phyloP scores from a whole-genome alignment of 2,329 filamentous ascomycete species.

The Aplosporella prunicola region DNA sequence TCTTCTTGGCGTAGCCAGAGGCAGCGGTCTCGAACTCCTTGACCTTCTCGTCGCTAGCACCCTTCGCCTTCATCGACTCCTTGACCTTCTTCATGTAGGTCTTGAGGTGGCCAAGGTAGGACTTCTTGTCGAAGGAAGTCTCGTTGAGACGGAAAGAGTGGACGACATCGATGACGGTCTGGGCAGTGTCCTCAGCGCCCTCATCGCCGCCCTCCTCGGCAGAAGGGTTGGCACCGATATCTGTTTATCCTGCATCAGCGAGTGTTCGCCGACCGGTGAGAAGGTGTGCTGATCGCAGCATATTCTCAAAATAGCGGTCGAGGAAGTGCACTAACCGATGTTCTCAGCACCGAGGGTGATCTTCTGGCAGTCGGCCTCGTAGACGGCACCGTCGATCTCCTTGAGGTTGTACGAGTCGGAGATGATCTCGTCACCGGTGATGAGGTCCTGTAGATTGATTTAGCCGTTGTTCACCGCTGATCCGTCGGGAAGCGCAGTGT shows the following conservation, averaged over 20 bases:
- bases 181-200: constrained; percentile 56
- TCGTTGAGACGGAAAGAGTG: constrained; percentile 81
- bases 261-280: constrained; percentile 9
- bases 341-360: constrained; percentile 67
- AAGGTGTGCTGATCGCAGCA: no score
- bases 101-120: constrained; percentile 77
- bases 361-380: constrained; percentile 87
- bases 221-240: constrained; percentile 92
- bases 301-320: no score
- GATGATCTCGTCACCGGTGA: constrained; percentile 91
- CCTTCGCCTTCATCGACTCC: constrained; percentile 53
- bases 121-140: constrained; percentile 79
- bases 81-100: constrained; percentile 89
- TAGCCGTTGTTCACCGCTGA: constrained; percentile 1
- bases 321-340: constrained; percentile 51
- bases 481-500: not conserved
- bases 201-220: constrained; percentile 77
- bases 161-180: constrained; percentile 87
- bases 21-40: constrained; percentile 73
- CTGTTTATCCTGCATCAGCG: constrained; percentile 35
- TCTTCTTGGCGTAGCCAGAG: constrained; percentile 66
- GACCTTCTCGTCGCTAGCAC: constrained; percentile 56
- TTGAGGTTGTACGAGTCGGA: constrained; percentile 87
- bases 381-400: constrained; percentile 68
- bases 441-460: constrained; percentile 59